A percentile compares a stretch with the other conserved stretches of the same genome.
These are phyloP conservation scores for Fusarium bulbicola DNA, from an alignment of 2,329 filamentous ascomycete genomes.

Conservation along the genomic window DNA sequence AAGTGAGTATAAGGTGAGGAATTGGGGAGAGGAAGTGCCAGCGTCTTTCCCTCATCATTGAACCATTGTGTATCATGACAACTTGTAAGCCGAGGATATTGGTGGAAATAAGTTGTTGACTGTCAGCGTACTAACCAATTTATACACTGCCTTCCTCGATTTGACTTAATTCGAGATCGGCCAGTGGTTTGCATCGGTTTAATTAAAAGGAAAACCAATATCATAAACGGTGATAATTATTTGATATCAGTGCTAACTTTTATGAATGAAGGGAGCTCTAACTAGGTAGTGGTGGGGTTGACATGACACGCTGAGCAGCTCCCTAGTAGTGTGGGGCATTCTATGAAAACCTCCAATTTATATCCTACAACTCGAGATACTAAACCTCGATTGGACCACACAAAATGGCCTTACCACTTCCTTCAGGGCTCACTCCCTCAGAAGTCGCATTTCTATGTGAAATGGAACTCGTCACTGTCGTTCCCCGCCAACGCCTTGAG, in stretches of 20 bases:
- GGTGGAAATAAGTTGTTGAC: background rate
- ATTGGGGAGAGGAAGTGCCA: background rate
- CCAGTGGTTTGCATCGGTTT: background rate
- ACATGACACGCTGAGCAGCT: background rate
- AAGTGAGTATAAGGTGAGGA: background rate
- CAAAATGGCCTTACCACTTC: constrained; percentile 61
- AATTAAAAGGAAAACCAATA: background rate
- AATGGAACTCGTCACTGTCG: constrained; percentile 94
- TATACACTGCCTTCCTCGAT: background rate
- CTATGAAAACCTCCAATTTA: constrained; percentile 18
- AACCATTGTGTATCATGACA: background rate
- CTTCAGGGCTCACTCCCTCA: constrained; percentile 74
- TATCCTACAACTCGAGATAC: constrained; percentile 18
- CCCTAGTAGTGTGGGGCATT: constrained; percentile 6
- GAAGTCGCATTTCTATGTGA: constrained; percentile 96
- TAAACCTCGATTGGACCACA: background rate
- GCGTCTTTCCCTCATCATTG: too few species aligned
- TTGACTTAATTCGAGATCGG: background rate
- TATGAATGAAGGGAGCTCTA: background rate
- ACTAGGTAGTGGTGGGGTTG: constrained; percentile 20
- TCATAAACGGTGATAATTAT: background rate
- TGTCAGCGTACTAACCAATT: background rate
- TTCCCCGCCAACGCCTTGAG: constrained; percentile 90
- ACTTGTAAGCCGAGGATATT: background rate
- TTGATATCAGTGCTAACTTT: background rate